Evolutionary conservation across 208 protist genomes (phyloP).

Genomic region (Endotrypanum monterogeii): DNA sequence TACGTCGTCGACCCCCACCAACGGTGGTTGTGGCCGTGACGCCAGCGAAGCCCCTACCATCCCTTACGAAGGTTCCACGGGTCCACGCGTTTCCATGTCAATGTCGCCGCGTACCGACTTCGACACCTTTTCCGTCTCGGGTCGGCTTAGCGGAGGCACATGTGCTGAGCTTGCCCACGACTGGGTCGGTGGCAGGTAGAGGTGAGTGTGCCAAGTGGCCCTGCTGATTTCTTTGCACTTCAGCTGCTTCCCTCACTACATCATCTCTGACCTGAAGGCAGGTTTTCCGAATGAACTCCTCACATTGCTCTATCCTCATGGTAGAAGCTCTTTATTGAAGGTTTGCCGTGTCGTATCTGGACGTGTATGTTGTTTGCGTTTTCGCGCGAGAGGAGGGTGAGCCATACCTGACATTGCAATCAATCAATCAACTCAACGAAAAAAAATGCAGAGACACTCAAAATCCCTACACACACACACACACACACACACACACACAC

Average conservation of each 20-base stretch:
- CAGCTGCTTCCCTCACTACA: not conserved
- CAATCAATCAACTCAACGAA: no score
- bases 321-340: not conserved
- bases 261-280: not conserved
- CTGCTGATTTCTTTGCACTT: not conserved
- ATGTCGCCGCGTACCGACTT: constrained; percentile 33
- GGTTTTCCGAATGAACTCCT: not conserved
- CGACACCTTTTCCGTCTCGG: constrained; percentile 22
- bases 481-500: no score
- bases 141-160: constrained; percentile 24
- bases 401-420: not conserved
- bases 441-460: no score
- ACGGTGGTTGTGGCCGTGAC: constrained; percentile 29
- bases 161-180: not conserved
- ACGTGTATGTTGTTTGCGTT: not conserved
- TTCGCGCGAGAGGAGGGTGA: not conserved
- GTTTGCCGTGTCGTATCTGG: not conserved
- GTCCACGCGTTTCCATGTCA: constrained; percentile 23
- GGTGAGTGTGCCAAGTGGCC: not conserved
- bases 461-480: not conserved
- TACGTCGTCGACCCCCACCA: constrained; percentile 29
- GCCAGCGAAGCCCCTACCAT: constrained; percentile 34
- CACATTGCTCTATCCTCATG: not conserved
- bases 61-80: constrained; percentile 34
- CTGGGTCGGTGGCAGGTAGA: not conserved